Evolutionary conservation across 495 filamentous ascomycete species (phyloP), one percentile per base, ranked within the genome.

Genomic region (Xylaria sp.): DNA sequence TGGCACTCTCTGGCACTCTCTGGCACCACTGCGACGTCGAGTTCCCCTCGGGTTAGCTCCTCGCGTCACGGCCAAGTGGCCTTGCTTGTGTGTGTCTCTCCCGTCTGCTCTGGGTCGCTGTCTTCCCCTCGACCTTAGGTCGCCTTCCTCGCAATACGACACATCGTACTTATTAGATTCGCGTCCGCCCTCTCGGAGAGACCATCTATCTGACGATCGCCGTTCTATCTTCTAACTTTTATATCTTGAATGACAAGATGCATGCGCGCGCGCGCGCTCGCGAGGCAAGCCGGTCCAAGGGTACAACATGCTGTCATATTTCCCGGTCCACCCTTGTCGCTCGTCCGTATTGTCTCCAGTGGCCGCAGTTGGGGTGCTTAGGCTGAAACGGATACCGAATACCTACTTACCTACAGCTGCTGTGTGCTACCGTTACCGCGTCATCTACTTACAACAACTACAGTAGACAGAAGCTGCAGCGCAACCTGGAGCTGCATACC

Each of bases 341-440:
- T 63, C 61, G 40, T 35, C 40, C 17, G 9, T 46, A 44, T 17
- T 33, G 46, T 66, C 29, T n/a, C 31, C 31, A 66, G 44, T 57
- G 52, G 65, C 21, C 50, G 50, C 65, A 19, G 14, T 68, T 31
- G 31, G 65, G n/a, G 62, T 68, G 65, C 65, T 68, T 50, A 58
- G 65, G 65, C 65, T 68, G 65, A 68, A 68, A 68, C 65, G 50
- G 24, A 48, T 65, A 29, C 21, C 59, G 62, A 50, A 58, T 58
- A 44, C 65, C 33, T 29, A 58, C n/a, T n/a, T n/a, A n/a, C n/a
- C n/a, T 12, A 48, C n/a, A n/a, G n/a, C n/a, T n/a, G 17, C 21
- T 55, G 35, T 24, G 29, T 52, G 46, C 64, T 52, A 37, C 46
- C 29, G 1, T 9, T 67, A 37, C 62, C 21, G 19, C n/a, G 21